Evolutionary conservation across 2,329 filamentous ascomycete species (phyloP).

Genomic region (Pseudocercospora musae): DNA sequence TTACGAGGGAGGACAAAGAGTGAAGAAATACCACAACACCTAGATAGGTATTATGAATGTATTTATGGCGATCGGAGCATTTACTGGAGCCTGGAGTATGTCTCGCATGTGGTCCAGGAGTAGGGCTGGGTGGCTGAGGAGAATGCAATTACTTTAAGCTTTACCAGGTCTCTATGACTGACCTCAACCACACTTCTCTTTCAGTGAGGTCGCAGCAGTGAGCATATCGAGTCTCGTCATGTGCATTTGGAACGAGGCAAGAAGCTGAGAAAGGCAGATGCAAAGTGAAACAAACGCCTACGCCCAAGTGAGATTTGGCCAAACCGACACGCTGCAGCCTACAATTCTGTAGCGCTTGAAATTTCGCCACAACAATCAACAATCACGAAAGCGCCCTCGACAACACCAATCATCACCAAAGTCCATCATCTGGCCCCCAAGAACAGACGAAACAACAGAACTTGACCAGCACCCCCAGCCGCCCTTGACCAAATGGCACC

Average conservation of each 20-base stretch:
- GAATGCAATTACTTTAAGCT: not conserved
- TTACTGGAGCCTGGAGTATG: not conserved
- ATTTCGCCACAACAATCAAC: not conserved
- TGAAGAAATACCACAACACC: slow-evolving; percentile 78
- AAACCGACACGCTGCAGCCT: not conserved
- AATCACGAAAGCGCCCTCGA: not conserved
- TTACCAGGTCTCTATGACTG: not conserved
- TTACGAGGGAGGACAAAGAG: slow-evolving; percentile 79
- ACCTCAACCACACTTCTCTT: not conserved
- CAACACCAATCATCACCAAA: not conserved
- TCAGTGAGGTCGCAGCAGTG: not conserved
- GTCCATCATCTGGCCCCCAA: too few species aligned
- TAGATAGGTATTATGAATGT: slow-evolving; percentile 32
- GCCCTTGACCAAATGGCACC: not conserved
- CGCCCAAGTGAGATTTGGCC: not conserved
- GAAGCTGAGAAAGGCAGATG: not conserved
- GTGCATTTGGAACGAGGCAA: not conserved
- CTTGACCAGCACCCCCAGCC: not conserved
- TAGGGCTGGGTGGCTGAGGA: not conserved
- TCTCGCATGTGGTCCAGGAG: not conserved
- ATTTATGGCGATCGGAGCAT: not conserved
- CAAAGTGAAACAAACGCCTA: not conserved
- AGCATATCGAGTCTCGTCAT: not conserved
- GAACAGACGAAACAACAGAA: too few species aligned
- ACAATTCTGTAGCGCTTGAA: not conserved